Percentiles rank a stretch among this genome's conserved stretches.
Evolutionary conservation across 257 asterid species (phyloP).

Genomic region (Nyctanthes arbortristis): DNA sequence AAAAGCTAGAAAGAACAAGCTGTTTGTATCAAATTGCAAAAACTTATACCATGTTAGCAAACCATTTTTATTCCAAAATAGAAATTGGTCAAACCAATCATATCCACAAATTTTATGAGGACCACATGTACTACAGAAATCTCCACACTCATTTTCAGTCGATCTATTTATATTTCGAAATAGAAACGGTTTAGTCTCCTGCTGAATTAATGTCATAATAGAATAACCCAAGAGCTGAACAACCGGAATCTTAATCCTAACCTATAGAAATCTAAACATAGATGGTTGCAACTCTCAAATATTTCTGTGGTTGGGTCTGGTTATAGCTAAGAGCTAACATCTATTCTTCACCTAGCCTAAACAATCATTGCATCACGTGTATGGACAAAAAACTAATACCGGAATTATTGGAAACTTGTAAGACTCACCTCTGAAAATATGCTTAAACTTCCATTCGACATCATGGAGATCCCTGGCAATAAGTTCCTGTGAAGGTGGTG

Average conservation of each 20-base stretch:
- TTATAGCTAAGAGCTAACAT: background rate
- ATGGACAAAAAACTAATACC: background rate
- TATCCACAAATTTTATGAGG: too few relatives aligned
- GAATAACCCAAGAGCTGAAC: conserved; percentile 2
- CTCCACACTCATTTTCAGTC: too few relatives aligned
- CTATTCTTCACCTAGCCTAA: background rate
- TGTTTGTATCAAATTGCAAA: background rate
- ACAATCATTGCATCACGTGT: background rate
- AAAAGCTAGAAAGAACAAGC: too few relatives aligned
- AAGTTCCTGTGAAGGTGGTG: conserved; percentile 98
- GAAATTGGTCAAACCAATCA: too few relatives aligned
- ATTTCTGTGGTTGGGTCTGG: background rate
- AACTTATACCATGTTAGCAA: too few relatives aligned
- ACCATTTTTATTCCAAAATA: too few relatives aligned
- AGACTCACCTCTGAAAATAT: conserved; percentile 84
- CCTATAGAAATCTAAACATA: background rate
- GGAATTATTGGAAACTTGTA: background rate
- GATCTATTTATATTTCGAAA: too few relatives aligned
- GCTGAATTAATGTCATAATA: background rate
- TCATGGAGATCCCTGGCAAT: conserved; percentile 97
- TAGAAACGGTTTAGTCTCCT: background rate
- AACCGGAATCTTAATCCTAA: background rate
- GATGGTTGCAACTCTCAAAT: background rate
- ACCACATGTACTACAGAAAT: too few relatives aligned
- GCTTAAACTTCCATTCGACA: conserved; percentile 96